Percentiles rank a stretch among this genome's conserved stretches.
Conservation (phyloP, 2,329 filamentous ascomycete species). For the Stachybotrys echinatus region DNA sequence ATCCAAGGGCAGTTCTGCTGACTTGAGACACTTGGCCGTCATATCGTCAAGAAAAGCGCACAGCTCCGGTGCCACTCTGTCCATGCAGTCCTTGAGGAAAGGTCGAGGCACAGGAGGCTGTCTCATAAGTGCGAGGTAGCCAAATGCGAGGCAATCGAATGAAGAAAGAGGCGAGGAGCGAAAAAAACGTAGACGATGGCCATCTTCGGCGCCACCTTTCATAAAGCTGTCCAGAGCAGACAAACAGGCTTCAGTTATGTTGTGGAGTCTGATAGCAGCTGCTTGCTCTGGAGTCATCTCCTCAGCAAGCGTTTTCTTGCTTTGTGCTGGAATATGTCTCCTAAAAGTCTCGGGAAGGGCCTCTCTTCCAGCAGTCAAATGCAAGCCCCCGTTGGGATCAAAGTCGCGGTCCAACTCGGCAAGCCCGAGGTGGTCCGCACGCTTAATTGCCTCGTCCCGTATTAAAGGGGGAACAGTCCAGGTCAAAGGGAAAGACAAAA, state of each 20-base stretch:
- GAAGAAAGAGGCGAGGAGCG: slow-evolving; percentile 16
- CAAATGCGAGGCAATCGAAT: slow-evolving; percentile 75
- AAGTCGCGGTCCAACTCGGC: slow-evolving; percentile 61
- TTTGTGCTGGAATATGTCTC: slow-evolving; percentile 29
- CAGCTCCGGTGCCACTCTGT: slow-evolving; percentile 21
- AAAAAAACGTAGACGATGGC: slow-evolving; percentile 25
- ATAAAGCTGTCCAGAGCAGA: slow-evolving; percentile 61
- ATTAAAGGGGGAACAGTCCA: slow-evolving; percentile 77
- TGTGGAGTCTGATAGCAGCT: slow-evolving; percentile 70
- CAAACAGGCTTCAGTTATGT: slow-evolving; percentile 65
- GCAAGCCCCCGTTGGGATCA: slow-evolving; percentile 29
- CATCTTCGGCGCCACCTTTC: slow-evolving; percentile 9
- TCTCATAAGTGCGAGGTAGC: slow-evolving; percentile 72
- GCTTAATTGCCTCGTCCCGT: slow-evolving; percentile 62
- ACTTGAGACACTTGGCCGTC: slow-evolving; percentile 12
- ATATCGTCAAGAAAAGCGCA: slow-evolving; percentile 25
- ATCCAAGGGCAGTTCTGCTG: slow-evolving; percentile 19
- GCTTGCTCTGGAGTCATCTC: slow-evolving; percentile 66
- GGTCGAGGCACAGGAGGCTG: slow-evolving; percentile 37
- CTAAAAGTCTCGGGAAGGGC: slow-evolving; percentile 34
- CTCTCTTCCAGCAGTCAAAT: slow-evolving; percentile 29
- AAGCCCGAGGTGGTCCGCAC: slow-evolving; percentile 66
- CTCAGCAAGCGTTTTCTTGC: slow-evolving; percentile 53
- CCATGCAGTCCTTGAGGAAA: slow-evolving; percentile 36
- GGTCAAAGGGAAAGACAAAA: slow-evolving; percentile 82